Evolutionary conservation across 169 alveolate genomes (phyloP).

Genomic region (Plasmodium billcollinsi): DNA sequence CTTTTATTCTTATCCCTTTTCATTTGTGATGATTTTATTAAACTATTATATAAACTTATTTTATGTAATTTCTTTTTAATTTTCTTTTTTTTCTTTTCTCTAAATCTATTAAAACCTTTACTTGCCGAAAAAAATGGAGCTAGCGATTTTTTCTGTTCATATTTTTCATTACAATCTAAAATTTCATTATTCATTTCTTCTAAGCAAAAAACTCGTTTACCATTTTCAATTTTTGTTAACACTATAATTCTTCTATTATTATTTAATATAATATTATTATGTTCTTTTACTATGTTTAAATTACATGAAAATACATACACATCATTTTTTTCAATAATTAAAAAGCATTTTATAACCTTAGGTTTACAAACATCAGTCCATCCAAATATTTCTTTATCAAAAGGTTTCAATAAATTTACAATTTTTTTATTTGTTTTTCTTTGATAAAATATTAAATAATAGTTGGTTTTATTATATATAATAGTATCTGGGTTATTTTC

Average conservation of each 20-base stretch:
- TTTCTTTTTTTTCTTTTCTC: slow-evolving; percentile 1
- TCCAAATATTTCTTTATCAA: slow-evolving; percentile 55
- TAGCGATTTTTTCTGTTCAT: background rate
- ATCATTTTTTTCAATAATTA: slow-evolving; percentile 21
- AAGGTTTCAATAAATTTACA: slow-evolving; percentile 35
- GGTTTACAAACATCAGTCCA: slow-evolving; percentile 64
- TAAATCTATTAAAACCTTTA: slow-evolving; percentile 38
- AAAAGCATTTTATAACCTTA: slow-evolving; percentile 30
- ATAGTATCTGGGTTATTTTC: slow-evolving; percentile 64
- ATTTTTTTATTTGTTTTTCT: slow-evolving; percentile 58
- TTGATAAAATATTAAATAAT: slow-evolving; percentile 50
- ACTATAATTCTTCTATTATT: slow-evolving; percentile 31
- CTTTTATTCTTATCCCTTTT: background rate
- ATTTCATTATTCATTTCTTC: slow-evolving; percentile 21
- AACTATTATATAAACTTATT: slow-evolving; percentile 10
- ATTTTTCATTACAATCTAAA: too few relatives aligned
- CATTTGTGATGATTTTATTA: background rate
- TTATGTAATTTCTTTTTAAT: slow-evolving; percentile 1
- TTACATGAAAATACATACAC: slow-evolving; percentile 43
- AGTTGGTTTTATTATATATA: slow-evolving; percentile 39
- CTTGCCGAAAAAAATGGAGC: background rate
- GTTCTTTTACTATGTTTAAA: slow-evolving; percentile 59
- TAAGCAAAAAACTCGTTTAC: slow-evolving; percentile 47
- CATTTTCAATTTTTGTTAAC: slow-evolving; percentile 64
- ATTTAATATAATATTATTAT: slow-evolving; percentile 35